These are phyloP conservation scores for Penicillium frequentans DNA, from an alignment of 2,329 filamentous ascomycete genomes.

Conservation along the genomic window DNA sequence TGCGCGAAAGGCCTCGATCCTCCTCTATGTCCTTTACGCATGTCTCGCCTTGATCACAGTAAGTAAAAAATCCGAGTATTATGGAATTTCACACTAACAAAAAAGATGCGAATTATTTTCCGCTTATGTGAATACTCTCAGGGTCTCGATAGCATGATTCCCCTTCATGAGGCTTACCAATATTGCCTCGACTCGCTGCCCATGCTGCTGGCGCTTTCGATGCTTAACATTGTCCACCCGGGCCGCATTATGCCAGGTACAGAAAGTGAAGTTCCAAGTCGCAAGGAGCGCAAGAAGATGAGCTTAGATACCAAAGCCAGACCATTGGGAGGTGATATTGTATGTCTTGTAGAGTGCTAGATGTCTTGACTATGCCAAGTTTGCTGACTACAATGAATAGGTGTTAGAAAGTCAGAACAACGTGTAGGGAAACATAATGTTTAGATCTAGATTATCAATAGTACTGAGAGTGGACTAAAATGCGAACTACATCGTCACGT, in stretches of 20 bases:
- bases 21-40: slow-evolving; percentile 4
- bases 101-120: slow-evolving; percentile 5
- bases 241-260: slow-evolving; percentile 32
- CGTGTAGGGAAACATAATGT: neutral
- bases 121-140: slow-evolving; percentile 6
- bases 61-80: neutral
- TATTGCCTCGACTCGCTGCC: slow-evolving; percentile 8
- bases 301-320: neutral
- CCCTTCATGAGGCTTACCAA: slow-evolving; percentile 5
- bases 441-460: neutral
- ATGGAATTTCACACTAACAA: neutral
- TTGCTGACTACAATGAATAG: neutral
- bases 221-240: slow-evolving; percentile 38
- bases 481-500: too few species aligned
- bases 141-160: neutral
- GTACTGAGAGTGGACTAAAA: neutral
- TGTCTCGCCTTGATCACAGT: slow-evolving; percentile 7
- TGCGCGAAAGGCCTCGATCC: neutral
- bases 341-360: neutral
- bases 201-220: slow-evolving; percentile 2
- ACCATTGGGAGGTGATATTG: neutral
- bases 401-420: neutral
- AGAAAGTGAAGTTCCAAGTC: slow-evolving; percentile 30
- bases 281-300: slow-evolving; percentile 10
- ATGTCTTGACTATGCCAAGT: neutral